These are phyloP conservation scores for Globisporangium iwayamae DNA, from an alignment of 352 stramenopile species.

Conservation along the genomic window DNA sequence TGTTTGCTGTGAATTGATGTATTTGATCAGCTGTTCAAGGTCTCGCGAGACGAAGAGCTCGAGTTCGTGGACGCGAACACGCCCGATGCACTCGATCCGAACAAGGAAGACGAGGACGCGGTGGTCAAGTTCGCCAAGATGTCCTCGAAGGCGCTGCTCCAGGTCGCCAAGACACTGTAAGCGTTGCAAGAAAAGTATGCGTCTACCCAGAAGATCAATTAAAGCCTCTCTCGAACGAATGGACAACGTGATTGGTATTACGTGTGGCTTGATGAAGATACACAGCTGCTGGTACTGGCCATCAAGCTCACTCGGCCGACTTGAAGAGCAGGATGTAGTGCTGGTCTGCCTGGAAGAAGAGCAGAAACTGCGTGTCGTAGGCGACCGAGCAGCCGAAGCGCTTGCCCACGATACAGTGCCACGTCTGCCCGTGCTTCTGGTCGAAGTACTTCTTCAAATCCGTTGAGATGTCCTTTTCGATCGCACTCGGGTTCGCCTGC, in stretches of 20 bases:
- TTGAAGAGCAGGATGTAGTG: slow-evolving; percentile 85
- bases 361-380: slow-evolving; percentile 87
- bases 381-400: slow-evolving; percentile 89
- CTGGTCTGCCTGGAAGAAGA: slow-evolving; percentile 86
- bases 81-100: slow-evolving; percentile 37
- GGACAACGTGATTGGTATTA: not conserved
- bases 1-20: not conserved
- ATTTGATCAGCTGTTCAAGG: slow-evolving; percentile 58
- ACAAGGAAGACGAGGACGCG: slow-evolving; percentile 29
- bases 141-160: slow-evolving; percentile 57
- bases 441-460: slow-evolving; percentile 99
- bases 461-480: slow-evolving; percentile 90
- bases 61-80: slow-evolving; percentile 61
- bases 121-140: slow-evolving; percentile 51
- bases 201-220: not conserved
- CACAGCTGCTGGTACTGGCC: not conserved
- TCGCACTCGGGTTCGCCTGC: slow-evolving; percentile 30
- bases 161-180: slow-evolving; percentile 46
- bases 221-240: not conserved
- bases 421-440: slow-evolving; percentile 93
- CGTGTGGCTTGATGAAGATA: not conserved
- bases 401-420: slow-evolving; percentile 93
- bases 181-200: not conserved
- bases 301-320: slow-evolving; percentile 46
- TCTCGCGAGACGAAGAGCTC: slow-evolving; percentile 66